Evolutionary conservation across 257 asterid species (phyloP), one percentile per base, ranked within the genome.

Genomic region (Dorcoceras hygrometricum): DNA sequence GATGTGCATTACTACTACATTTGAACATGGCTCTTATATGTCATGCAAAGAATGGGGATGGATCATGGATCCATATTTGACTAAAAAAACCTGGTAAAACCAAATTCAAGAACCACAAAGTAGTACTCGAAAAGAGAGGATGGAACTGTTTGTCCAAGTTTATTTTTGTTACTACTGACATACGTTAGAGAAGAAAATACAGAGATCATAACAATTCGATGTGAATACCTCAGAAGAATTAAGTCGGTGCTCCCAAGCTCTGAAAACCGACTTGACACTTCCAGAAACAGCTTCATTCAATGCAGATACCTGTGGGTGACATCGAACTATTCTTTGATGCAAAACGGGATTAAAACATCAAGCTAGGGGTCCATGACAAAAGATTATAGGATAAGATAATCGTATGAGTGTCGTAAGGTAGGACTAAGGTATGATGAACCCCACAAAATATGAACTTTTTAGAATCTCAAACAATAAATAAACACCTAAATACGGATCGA

Each of bases 211-310:
- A 34, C 26, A 46, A 22, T 58, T 20, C 19, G 58, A 60, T 2
- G 32, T 14, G 24, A 36, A 27, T 84, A 90, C 99, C 97, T 90
- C 95, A 0, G 89, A 75, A 58, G 96, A 67, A 82, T 86, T 81
- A 53, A 93, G 88, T 22, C 96, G 96, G 73, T 83, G 91, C 69
- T 93, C 99, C 99, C 99, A 93, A 56, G 94, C 89, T 82, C 74
- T 90, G 76, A 93, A 93, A 50, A 93, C 95, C 5, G 95, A 78
- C 80, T 90, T 86, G 58, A 78, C 97, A 76, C 97, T 93, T 75
- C 97, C 99, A 55, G 88, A 61, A 72, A 82, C 87, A 78, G 97
- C 84, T 75, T 93, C 99, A 67, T 93, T 93, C 79, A 93, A 68
- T 2, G 97, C 96, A 73, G 96, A 83, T 31, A 88, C 99, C 99